These are phyloP conservation scores for Pontederia crassipes DNA, from an alignment of 176 grass and related monocot species.

Conservation along the genomic window DNA sequence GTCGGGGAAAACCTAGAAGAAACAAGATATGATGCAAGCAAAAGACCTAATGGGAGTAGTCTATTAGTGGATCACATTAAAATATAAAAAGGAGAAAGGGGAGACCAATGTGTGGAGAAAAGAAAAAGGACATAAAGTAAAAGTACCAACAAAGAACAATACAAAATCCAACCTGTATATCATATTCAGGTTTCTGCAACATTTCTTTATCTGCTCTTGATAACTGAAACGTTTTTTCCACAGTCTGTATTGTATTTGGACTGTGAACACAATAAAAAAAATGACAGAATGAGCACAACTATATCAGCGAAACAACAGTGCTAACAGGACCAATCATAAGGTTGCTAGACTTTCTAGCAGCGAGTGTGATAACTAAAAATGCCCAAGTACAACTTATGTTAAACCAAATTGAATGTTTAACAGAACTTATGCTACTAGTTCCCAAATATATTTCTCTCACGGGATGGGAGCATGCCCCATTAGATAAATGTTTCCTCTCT, in stretches of 20 bases:
- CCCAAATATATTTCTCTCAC: no score
- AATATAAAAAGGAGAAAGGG: not conserved
- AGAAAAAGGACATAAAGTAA: not conserved
- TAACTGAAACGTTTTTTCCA: slow-evolving; percentile 49
- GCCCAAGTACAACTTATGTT: no score
- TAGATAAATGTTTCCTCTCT: no score
- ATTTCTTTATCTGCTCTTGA: slow-evolving; percentile 57
- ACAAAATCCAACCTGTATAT: slow-evolving; percentile 54
- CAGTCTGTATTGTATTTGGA: slow-evolving; percentile 35
- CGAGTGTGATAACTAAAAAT: no score
- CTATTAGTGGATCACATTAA: not conserved
- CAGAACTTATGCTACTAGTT: no score
- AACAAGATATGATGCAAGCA: no score
- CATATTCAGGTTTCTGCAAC: slow-evolving; percentile 39
- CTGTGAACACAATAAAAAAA: slow-evolving; percentile 37
- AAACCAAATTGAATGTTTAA: no score
- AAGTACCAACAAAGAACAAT: slow-evolving; percentile 9
- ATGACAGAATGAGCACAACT: not conserved
- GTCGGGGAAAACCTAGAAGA: not conserved
- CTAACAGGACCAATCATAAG: slow-evolving; percentile 20
- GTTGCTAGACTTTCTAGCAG: no score
- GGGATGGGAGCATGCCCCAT: no score
- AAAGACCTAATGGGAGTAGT: not conserved
- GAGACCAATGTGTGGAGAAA: no score
- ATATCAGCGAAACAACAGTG: slow-evolving; percentile 15